Evolutionary conservation across 1,284 basidiomycete species (phyloP).

Genomic region (Papiliotrema fonsecae): DNA sequence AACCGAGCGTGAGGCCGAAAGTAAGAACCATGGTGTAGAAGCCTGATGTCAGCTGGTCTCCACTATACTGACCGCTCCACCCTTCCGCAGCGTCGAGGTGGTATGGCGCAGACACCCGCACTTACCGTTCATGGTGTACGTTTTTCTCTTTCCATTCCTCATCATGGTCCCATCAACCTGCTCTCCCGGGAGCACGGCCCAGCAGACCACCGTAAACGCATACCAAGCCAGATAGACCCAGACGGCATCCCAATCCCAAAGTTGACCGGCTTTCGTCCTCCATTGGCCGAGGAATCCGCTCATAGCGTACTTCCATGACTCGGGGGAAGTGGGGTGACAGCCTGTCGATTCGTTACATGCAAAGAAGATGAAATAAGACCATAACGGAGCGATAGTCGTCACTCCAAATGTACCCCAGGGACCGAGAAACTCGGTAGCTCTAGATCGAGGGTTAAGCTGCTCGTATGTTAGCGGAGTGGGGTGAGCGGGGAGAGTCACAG

Average conservation of each 20-base stretch:
- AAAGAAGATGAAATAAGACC: conserved; percentile 76
- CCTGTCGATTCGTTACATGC: conserved; percentile 74
- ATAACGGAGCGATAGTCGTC: conserved; percentile 65
- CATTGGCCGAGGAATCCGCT: conserved; percentile 19
- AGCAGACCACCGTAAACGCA: conserved; percentile 73
- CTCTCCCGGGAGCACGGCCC: conserved; percentile 82
- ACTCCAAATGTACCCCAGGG: conserved; percentile 73
- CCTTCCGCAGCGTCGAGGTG: too few species aligned
- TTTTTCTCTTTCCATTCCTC: conserved; percentile 69
- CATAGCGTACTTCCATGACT: conserved; percentile 15
- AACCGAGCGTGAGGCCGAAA: conserved; percentile 63
- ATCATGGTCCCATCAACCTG: conserved; percentile 73
- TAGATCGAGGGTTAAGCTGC: conserved; percentile 51
- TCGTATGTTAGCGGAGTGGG: conserved; percentile 36
- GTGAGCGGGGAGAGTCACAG: conserved; percentile 40
- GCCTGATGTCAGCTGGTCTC: conserved; percentile 54
- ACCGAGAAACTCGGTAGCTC: conserved; percentile 77
- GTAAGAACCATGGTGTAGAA: conserved; percentile 80
- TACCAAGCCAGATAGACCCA: conserved; percentile 86
- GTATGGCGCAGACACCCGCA: too few species aligned
- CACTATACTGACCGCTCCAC: too few species aligned
- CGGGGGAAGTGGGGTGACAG: conserved; percentile 52
- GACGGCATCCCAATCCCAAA: conserved; percentile 76
- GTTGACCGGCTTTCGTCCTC: conserved; percentile 43
- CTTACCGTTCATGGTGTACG: conserved; percentile 93